phyloP scores from a whole-genome alignment of 2,329 filamentous ascomycete species.

The Trichoderma polysporum region DNA sequence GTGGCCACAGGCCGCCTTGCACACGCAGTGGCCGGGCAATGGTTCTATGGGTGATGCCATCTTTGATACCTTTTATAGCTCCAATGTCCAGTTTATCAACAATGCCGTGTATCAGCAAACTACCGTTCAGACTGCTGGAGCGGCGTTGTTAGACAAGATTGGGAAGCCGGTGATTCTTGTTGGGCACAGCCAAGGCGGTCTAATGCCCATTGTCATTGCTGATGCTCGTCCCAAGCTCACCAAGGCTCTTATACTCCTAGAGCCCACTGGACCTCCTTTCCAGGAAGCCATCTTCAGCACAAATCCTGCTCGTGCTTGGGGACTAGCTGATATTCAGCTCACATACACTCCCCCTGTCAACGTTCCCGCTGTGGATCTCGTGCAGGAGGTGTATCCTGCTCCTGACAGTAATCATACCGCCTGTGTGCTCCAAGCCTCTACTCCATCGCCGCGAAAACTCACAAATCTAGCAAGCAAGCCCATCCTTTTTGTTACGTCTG shows the following conservation, averaged over 20 bases:
- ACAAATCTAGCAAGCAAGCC: constrained; percentile 22
- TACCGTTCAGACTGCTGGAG: constrained; percentile 40
- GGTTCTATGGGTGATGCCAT: constrained; percentile 40
- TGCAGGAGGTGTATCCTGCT: constrained; percentile 31
- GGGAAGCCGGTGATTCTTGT: constrained; percentile 41
- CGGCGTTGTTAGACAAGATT: constrained; percentile 44
- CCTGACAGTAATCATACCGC: constrained; percentile 26
- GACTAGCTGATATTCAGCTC: constrained; percentile 49
- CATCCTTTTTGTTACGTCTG: constrained; percentile 34
- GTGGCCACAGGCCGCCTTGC: constrained; percentile 41
- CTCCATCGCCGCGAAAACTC: constrained; percentile 23
- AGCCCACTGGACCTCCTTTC: constrained; percentile 50
- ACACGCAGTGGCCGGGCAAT: constrained; percentile 46
- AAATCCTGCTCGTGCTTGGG: constrained; percentile 40
- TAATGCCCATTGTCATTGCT: constrained; percentile 42
- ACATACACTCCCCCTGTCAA: constrained; percentile 46
- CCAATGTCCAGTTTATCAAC: constrained; percentile 39
- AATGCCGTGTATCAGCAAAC: constrained; percentile 38
- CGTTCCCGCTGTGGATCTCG: constrained; percentile 37
- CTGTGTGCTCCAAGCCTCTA: constrained; percentile 37
- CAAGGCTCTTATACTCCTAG: constrained; percentile 43
- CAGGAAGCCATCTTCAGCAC: constrained; percentile 41
- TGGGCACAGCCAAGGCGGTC: constrained; percentile 48
- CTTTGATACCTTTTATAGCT: constrained; percentile 44
- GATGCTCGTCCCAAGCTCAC: constrained; percentile 43